Evolutionary conservation across 1,284 basidiomycete genomes (phyloP), one percentile per base, ranked within the genome.

Genomic region (Cutaneotrichosporon spelunceum): DNA sequence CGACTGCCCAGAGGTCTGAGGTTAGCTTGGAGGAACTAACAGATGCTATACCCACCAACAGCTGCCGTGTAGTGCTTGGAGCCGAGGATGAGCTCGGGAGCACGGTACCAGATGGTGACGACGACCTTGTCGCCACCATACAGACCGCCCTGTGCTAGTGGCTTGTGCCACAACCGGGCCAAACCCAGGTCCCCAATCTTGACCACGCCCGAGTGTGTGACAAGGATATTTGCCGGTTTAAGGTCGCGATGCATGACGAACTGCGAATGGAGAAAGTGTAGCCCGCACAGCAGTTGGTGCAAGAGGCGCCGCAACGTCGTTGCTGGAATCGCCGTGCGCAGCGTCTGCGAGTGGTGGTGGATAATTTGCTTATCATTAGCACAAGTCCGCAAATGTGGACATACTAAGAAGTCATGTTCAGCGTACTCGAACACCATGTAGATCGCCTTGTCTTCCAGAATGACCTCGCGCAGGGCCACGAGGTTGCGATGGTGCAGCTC

Each of bases 351-450:
- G 73, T 98, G 92, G 77, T 98, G 93, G 74, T 98, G 94, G 55
- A 99, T 98, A 63, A 99, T 88, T 91, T 98, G 94, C 90, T 95
- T 65, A 11, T 5, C 48, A 50, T 50, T n/a, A 50, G 48, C 26
- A 50, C 27, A 30, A 26, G 3, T 27, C 11, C 48, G 26, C 8
- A 5, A 49, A 49, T 11, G 13, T 9, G 23, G 26, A 30, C 48
- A n/a, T 50, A 92, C 92, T 50, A 97, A 82, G 73, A 97, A 95
- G 78, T 99, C 96, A 74, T 99, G 96, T 72, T 99, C 96, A 4
- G 95, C 94, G 69, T 96, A 99, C 70, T 98, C 94, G 69, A 99
- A 98, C 19, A 99, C 93, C 91, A 99, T 96, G 76, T 93, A 95
- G 62, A 97, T 96, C 0, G 93, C 91, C 78, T 97, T 97, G 70